phyloP scores from a whole-genome alignment of 345 rosid genomes.

The Nephelium lappaceum region DNA sequence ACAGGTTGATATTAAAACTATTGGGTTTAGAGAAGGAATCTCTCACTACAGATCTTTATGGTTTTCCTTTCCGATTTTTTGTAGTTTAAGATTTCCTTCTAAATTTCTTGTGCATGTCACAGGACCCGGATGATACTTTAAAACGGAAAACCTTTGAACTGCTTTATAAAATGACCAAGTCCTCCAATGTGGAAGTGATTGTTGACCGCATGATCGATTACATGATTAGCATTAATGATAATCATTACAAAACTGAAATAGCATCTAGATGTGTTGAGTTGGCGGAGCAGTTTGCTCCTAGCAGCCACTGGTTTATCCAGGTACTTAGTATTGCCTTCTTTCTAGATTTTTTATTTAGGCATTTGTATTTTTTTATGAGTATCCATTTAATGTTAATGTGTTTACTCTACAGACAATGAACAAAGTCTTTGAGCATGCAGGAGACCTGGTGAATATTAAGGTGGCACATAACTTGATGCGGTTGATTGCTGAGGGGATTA shows the following conservation, averaged over 20 bases:
- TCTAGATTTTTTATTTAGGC: background rate
- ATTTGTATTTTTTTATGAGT: slow-evolving; percentile 17
- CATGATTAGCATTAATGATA: slow-evolving; percentile 90
- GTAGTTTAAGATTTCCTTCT: background rate
- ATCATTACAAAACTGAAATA: slow-evolving; percentile 96
- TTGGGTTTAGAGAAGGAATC: background rate
- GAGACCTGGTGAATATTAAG: slow-evolving; percentile 90
- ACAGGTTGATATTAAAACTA: background rate
- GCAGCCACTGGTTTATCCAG: slow-evolving; percentile 99
- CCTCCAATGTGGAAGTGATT: slow-evolving; percentile 95
- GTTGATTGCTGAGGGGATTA: slow-evolving; percentile 95
- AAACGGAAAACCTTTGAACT: slow-evolving; percentile 96
- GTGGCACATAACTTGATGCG: slow-evolving; percentile 97
- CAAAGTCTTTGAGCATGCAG: slow-evolving; percentile 97
- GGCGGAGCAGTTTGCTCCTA: slow-evolving; percentile 98
- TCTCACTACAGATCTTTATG: background rate
- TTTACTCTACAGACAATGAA: slow-evolving; percentile 74
- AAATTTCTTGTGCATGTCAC: slow-evolving; percentile 30
- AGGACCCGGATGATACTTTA: slow-evolving; percentile 99
- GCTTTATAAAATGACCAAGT: slow-evolving; percentile 95
- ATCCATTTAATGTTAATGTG: slow-evolving; percentile 10
- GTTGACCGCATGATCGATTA: slow-evolving; percentile 98
- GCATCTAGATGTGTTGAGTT: slow-evolving; percentile 96
- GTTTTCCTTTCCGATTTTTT: background rate
- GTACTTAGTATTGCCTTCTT: slow-evolving; percentile 40